These are phyloP conservation scores for Penicillium capsulatum DNA, from an alignment of 2,329 filamentous ascomycete genomes.

Conservation along the genomic window DNA sequence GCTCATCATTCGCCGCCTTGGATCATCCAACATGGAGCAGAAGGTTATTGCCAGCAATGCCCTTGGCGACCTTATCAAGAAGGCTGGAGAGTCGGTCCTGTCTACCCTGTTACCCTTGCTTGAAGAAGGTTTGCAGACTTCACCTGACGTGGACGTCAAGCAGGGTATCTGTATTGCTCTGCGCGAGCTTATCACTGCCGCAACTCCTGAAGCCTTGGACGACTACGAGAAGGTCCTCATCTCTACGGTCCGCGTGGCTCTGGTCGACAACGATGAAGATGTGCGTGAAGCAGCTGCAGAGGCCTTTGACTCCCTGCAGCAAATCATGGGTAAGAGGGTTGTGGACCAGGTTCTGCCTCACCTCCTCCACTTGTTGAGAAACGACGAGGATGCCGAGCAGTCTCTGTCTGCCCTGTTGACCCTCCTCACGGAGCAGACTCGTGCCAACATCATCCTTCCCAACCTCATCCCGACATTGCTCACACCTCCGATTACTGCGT, in stretches of 20 bases:
- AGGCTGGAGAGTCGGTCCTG: conserved; percentile 90
- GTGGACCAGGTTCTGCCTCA: conserved; percentile 93
- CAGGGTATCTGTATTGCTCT: conserved; percentile 97
- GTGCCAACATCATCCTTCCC: conserved; percentile 93
- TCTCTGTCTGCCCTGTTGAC: conserved; percentile 89
- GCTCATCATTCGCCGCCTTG: conserved; percentile 87
- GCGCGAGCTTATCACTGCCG: conserved; percentile 85
- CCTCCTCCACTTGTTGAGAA: conserved; percentile 82
- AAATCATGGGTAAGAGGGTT: conserved; percentile 87
- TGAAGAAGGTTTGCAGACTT: conserved; percentile 82
- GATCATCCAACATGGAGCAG: conserved; percentile 96
- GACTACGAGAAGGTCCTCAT: conserved; percentile 95
- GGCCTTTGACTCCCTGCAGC: conserved; percentile 91
- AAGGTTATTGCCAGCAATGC: conserved; percentile 98
- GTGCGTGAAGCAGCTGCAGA: conserved; percentile 95
- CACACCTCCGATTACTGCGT: conserved; percentile 81
- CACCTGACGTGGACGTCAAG: conserved; percentile 86
- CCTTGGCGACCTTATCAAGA: conserved; percentile 91
- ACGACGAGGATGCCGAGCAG: conserved; percentile 82
- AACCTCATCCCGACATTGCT: conserved; percentile 93
- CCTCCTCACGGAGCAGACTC: conserved; percentile 84
- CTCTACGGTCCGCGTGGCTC: conserved; percentile 84
- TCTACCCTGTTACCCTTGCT: conserved; percentile 83
- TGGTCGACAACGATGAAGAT: conserved; percentile 83
- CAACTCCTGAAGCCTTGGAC: conserved; percentile 81